Conservation (phyloP, 768 basidiomycete genomes). For the Naganishia onofrii region DNA sequence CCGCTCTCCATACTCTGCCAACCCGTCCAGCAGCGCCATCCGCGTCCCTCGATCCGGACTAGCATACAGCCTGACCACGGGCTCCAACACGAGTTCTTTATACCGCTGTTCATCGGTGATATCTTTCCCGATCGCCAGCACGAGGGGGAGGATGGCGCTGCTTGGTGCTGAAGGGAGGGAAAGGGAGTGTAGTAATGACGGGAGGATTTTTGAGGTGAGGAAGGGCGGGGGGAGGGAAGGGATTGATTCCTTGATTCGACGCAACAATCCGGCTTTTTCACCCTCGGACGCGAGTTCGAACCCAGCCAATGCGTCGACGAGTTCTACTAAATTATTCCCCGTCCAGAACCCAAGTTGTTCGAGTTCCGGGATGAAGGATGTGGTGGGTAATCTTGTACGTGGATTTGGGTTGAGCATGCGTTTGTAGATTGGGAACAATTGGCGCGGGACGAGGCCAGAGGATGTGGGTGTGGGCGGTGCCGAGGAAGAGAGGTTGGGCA, state of each 20-base stretch:
- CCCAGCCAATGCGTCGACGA: slow-evolving; percentile 79
- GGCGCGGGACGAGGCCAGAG: slow-evolving; percentile 70
- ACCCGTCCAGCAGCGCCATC: slow-evolving; percentile 85
- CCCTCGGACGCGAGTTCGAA: slow-evolving; percentile 76
- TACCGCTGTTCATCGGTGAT: slow-evolving; percentile 64
- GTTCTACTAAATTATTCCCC: slow-evolving; percentile 74
- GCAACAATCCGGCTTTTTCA: slow-evolving; percentile 71
- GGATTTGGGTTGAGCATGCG: slow-evolving; percentile 85
- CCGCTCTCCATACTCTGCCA: slow-evolving; percentile 79
- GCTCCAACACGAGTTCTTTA: slow-evolving; percentile 64
- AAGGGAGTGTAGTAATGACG: slow-evolving; percentile 61
- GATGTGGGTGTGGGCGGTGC: slow-evolving; percentile 66
- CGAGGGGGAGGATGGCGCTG: slow-evolving; percentile 77
- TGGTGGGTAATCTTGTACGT: slow-evolving; percentile 70
- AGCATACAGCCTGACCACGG: slow-evolving; percentile 77
- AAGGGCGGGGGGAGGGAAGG: slow-evolving; percentile 83
- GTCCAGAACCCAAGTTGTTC: slow-evolving; percentile 69
- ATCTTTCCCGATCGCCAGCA: slow-evolving; percentile 73
- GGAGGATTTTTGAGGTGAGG: slow-evolving; percentile 77
- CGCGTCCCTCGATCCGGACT: slow-evolving; percentile 89
- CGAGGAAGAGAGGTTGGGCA: slow-evolving; percentile 69
- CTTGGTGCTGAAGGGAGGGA: slow-evolving; percentile 46
- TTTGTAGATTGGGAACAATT: slow-evolving; percentile 77
- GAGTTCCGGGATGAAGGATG: slow-evolving; percentile 69
- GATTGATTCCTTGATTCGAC: slow-evolving; percentile 73